A percentile compares a stretch with the other conserved stretches of the same genome.
Conservation (phyloP, 2,329 filamentous ascomycete genomes). For the Pseudogymnoascus sp. region DNA sequence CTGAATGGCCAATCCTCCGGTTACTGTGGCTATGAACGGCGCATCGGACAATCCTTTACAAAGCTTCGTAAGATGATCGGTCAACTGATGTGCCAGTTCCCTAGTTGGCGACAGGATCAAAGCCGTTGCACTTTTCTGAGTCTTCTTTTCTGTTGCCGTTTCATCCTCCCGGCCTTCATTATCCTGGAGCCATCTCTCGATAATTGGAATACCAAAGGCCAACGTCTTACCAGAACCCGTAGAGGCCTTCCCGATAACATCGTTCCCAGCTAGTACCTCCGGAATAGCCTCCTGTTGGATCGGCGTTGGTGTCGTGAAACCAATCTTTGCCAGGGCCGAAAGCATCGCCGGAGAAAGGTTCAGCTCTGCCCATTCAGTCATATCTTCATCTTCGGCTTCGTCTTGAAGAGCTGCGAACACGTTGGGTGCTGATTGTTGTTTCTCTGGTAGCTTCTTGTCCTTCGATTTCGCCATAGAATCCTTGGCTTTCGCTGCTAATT, state of each 20-base stretch:
- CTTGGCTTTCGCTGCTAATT: constrained; percentile 23
- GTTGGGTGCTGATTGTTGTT: constrained; percentile 21
- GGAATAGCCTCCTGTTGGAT: constrained; percentile 81
- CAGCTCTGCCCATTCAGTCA: constrained; percentile 72
- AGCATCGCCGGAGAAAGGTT: constrained; percentile 66
- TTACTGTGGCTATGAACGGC: constrained; percentile 77
- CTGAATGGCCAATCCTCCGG: constrained; percentile 85
- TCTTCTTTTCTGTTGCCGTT: constrained; percentile 31
- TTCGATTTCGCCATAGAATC: constrained; percentile 25
- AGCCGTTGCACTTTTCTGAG: constrained; percentile 52
- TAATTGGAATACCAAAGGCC: constrained; percentile 87
- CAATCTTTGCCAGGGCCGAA: constrained; percentile 68
- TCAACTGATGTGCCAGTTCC: constrained; percentile 88
- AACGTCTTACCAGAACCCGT: constrained; percentile 96
- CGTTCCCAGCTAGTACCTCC: constrained; percentile 71
- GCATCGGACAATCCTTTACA: constrained; percentile 54
- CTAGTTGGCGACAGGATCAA: constrained; percentile 85
- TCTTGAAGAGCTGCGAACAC: constrained; percentile 40
- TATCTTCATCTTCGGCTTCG: constrained; percentile 54
- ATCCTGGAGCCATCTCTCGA: constrained; percentile 68
- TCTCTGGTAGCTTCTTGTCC: constrained; percentile 21
- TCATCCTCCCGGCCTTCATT: constrained; percentile 34
- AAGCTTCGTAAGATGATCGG: constrained; percentile 71
- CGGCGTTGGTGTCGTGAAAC: constrained; percentile 70
- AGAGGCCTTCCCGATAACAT: constrained; percentile 91